Evolutionary conservation across 1,284 basidiomycete genomes (phyloP).

Genomic region (Cryptococcus sp.): DNA sequence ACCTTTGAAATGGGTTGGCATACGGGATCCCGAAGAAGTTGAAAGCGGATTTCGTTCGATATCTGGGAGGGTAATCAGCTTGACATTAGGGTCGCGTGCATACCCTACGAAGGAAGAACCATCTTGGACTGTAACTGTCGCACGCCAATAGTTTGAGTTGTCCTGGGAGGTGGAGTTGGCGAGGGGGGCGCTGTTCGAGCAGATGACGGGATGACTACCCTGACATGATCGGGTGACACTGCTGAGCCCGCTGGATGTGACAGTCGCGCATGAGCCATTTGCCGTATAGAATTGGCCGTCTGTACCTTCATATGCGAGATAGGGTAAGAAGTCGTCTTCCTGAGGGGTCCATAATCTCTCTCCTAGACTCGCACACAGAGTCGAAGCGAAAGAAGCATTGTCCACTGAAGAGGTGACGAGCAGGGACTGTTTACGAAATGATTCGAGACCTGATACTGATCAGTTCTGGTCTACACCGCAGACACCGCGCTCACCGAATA

Average conservation of each 20-base stretch:
- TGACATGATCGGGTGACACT: too few species aligned
- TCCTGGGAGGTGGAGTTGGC: slow-evolving; percentile 6
- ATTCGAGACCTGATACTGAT: not conserved
- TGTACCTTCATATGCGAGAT: slow-evolving; percentile 9
- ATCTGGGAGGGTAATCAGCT: slow-evolving; percentile 26
- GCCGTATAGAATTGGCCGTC: slow-evolving; percentile 9
- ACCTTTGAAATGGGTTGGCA: slow-evolving; percentile 45
- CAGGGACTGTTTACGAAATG: slow-evolving; percentile 3
- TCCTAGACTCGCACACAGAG: slow-evolving; percentile 3
- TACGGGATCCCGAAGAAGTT: slow-evolving; percentile 53
- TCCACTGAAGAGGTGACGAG: slow-evolving; percentile 5
- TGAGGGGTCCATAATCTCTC: slow-evolving; percentile 12
- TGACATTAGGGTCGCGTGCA: not conserved
- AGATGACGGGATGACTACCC: slow-evolving; percentile 7
- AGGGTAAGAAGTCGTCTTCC: slow-evolving; percentile 12
- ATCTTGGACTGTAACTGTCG: not conserved
- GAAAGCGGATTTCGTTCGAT: slow-evolving; percentile 51
- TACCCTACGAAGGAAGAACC: slow-evolving; percentile 1
- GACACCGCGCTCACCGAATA: slow-evolving; percentile 1
- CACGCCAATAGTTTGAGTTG: slow-evolving; percentile 16
- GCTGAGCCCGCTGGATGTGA: not conserved
- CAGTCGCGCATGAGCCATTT: not conserved
- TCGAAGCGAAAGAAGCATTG: not conserved
- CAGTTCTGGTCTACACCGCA: too few species aligned
- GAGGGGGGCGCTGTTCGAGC: slow-evolving; percentile 13